Base-by-base conservation (phyloP, 2,329 filamentous ascomycete species). In the Fusarium sp. region DNA sequence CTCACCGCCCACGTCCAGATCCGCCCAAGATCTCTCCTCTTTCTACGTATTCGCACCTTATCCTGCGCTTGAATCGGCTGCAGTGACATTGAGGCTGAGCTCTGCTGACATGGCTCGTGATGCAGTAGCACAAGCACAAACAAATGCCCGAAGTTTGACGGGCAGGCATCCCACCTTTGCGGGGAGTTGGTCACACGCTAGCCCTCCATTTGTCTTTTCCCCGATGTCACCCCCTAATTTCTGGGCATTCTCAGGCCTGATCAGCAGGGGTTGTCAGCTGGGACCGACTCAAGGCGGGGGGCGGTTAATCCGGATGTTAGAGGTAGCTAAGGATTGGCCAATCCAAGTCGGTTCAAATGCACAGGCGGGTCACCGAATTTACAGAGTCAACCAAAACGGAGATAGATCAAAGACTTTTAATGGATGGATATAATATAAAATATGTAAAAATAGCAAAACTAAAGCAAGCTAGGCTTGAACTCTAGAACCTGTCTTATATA, bases 191-290 rank as follows among this genome's bases (percentile, higher is more conserved):
- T 45, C 48, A 36, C 37, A 40, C 21, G 39, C 31, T 25, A 46
- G 29, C 25, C 15, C 9, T 35, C 2, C 14, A 13, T 5, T 17
- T 27, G 5, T 29, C 4, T 42, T 50, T 14, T 50, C 47, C 47
- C 47, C 47, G 47, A 23, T 10, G 10, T 3, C 14, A 41, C 47
- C 27, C 14, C 15, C 33, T 39, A 29, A 27, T 42, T 15, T 35
- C 40, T 35, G 20, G 41, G 37, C 47, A 59, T 56, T 18, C 21
- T 35, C 18, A 49, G 25, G 23, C 2, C 21, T 40, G 46, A 68
- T 68, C 65, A 68, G 42, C 65, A 48, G 65, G 65, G 65, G 36
- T 11, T 18, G 55, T 68, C 60, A 48, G 47, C 29, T 61, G 65
- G 35, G 31, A 25, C 9, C 3, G 6, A 45, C 27, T 55, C 56